phyloP scores from a whole-genome alignment of 768 basidiomycete genomes.

The Lentinula raphanica region DNA sequence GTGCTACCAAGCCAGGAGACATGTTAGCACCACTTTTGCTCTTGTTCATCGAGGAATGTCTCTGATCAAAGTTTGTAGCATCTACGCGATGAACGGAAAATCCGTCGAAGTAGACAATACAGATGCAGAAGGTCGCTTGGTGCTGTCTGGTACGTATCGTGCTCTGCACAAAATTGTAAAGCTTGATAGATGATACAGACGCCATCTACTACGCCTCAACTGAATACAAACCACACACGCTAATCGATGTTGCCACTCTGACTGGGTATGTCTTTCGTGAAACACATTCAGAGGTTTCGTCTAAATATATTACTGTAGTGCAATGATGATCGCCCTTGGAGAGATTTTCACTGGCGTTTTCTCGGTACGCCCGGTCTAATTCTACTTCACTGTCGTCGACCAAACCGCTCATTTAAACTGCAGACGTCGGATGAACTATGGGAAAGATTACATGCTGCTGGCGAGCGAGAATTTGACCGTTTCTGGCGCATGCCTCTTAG shows the following conservation, averaged over 20 bases:
- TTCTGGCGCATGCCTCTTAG: constrained; percentile 92
- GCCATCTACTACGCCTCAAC: constrained; percentile 80
- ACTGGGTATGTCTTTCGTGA: constrained; percentile 48
- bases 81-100: constrained; percentile 88
- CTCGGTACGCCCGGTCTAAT: constrained; percentile 41
- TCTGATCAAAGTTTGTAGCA: constrained; percentile 27
- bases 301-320: no score
- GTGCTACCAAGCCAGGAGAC: constrained; percentile 79
- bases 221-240: constrained; percentile 71
- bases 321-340: constrained; percentile 69
- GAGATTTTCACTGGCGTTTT: constrained; percentile 77
- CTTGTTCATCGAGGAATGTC: constrained; percentile 1
- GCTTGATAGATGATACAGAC: constrained; percentile 35
- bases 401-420: not conserved
- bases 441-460: constrained; percentile 62
- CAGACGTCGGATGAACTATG: constrained; percentile 75
- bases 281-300: no score
- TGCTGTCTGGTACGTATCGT: constrained; percentile 56
- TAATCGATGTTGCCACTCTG: constrained; percentile 85
- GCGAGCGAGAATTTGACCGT: constrained; percentile 69
- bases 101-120: constrained; percentile 85
- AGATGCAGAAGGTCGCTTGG: constrained; percentile 75
- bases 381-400: not conserved
- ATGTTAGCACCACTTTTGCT: constrained; percentile 45
- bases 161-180: not conserved